Conservation (phyloP, 331 rosid genomes). For the Telfairia occidentalis region DNA sequence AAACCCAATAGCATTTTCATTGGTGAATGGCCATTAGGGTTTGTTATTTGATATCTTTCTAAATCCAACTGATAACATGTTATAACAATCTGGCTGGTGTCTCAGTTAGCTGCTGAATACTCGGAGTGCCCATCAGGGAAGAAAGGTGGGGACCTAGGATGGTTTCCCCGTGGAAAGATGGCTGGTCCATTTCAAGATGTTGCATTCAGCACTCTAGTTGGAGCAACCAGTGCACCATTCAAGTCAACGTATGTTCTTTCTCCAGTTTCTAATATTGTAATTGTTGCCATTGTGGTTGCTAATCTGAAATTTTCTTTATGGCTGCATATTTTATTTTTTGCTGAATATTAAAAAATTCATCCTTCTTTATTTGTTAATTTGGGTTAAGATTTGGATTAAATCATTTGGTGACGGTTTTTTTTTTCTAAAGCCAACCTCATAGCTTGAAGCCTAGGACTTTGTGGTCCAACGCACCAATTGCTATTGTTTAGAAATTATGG, state of each 20-base stretch:
- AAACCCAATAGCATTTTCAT: not conserved
- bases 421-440: not conserved
- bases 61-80: not conserved
- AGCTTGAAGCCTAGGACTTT: not conserved
- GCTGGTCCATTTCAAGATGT: constrained; percentile 92
- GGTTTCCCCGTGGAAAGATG: constrained; percentile 96
- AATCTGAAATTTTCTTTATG: not conserved
- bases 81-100: not conserved
- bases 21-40: not conserved
- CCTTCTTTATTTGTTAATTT: not conserved
- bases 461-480: not conserved
- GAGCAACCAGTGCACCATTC: constrained; percentile 75
- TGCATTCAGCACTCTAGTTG: constrained; percentile 59
- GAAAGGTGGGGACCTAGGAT: constrained; percentile 92
- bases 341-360: not conserved
- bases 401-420: not conserved
- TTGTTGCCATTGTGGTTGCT: not conserved
- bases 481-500: not conserved
- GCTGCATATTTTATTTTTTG: not conserved
- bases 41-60: not conserved
- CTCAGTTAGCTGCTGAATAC: constrained; percentile 64
- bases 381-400: not conserved
- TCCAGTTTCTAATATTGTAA: not conserved
- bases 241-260: constrained; percentile 54
- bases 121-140: constrained; percentile 92